These are phyloP conservation scores for Erythrophleum fordii DNA, from an alignment of 306 rosid species.

Conservation along the genomic window DNA sequence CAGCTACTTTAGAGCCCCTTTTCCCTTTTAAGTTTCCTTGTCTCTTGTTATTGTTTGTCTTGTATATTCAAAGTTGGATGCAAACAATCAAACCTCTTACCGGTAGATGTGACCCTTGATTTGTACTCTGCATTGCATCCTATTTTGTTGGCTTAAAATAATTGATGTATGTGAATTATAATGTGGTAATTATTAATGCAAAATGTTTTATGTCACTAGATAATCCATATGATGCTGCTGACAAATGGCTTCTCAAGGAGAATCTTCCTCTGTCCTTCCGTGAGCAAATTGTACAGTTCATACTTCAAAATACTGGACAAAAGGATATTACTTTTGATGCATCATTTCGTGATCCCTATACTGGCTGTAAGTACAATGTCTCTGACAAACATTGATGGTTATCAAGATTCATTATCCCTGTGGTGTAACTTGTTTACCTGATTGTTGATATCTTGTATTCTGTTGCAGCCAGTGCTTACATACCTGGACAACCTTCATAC, in stretches of 20 bases:
- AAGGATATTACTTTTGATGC: slow-evolving; percentile 71
- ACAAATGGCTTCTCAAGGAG: slow-evolving; percentile 94
- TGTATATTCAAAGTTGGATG: slow-evolving; percentile 35
- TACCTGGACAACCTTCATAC: slow-evolving; percentile 79
- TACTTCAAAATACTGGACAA: slow-evolving; percentile 89
- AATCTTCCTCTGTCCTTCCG: slow-evolving; percentile 89
- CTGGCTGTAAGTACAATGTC: slow-evolving; percentile 73
- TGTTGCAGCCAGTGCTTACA: slow-evolving; percentile 79
- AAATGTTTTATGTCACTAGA: slow-evolving; percentile 55
- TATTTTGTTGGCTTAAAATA: slow-evolving; percentile 6
- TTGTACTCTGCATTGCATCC: slow-evolving; percentile 2
- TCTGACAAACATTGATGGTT: slow-evolving; percentile 19
- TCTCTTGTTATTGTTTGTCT: slow-evolving; percentile 21
- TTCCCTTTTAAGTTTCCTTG: slow-evolving; percentile 12
- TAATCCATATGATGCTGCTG: slow-evolving; percentile 86
- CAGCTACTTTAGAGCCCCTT: slow-evolving; percentile 19
- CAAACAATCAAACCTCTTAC: slow-evolving; percentile 11
- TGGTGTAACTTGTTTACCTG: slow-evolving; percentile 36
- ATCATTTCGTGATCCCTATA: slow-evolving; percentile 87
- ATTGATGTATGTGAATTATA: slow-evolving; percentile 29
- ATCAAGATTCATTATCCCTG: slow-evolving; percentile 25
- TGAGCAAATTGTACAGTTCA: slow-evolving; percentile 90
- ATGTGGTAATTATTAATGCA: slow-evolving; percentile 15
- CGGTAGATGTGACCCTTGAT: neutral
- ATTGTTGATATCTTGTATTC: slow-evolving; percentile 1